Conservation (phyloP, 1,284 basidiomycete species). For the Rugiboletus extremiorientalis region DNA sequence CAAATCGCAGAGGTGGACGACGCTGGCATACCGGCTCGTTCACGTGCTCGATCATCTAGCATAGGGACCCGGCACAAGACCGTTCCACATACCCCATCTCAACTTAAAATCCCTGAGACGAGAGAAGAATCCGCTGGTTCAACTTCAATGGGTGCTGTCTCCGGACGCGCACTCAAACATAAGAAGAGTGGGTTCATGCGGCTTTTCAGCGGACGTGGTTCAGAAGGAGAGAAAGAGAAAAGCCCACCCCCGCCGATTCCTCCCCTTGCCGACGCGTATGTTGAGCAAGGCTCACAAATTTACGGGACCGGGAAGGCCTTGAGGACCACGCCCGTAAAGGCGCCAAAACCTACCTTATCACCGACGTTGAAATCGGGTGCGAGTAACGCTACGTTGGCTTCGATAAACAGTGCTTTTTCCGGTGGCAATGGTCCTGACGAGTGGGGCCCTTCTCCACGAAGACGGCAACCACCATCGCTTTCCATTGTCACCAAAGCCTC, state of each 20-base stretch:
- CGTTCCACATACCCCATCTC: slow-evolving; percentile 41
- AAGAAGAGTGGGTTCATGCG: slow-evolving; percentile 84
- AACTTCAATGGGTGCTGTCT: slow-evolving; percentile 11
- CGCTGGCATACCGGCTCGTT: slow-evolving; percentile 28
- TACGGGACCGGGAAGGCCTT: slow-evolving; percentile 30
- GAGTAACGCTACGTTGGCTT: slow-evolving; percentile 9
- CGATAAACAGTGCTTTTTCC: background rate
- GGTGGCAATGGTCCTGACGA: slow-evolving; percentile 12
- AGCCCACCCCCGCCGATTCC: slow-evolving; percentile 56
- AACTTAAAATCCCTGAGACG: slow-evolving; percentile 37
- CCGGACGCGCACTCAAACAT: slow-evolving; percentile 55
- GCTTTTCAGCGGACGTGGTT: slow-evolving; percentile 61
- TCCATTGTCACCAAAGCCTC: slow-evolving; percentile 43
- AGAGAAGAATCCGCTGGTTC: slow-evolving; percentile 38
- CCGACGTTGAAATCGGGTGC: slow-evolving; percentile 10
- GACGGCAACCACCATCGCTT: slow-evolving; percentile 41
- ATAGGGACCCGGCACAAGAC: slow-evolving; percentile 53
- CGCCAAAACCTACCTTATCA: slow-evolving; percentile 43
- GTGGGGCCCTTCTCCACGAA: slow-evolving; percentile 25
- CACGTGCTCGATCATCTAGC: slow-evolving; percentile 60
- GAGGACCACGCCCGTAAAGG: slow-evolving; percentile 33
- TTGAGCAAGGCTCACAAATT: slow-evolving; percentile 30
- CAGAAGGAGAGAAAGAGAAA: slow-evolving; percentile 39
- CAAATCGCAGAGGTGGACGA: slow-evolving; percentile 17
- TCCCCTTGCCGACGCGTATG: slow-evolving; percentile 41